phyloP scores from a whole-genome alignment of 2,329 filamentous ascomycete species.

The Cercospora nicotianae region DNA sequence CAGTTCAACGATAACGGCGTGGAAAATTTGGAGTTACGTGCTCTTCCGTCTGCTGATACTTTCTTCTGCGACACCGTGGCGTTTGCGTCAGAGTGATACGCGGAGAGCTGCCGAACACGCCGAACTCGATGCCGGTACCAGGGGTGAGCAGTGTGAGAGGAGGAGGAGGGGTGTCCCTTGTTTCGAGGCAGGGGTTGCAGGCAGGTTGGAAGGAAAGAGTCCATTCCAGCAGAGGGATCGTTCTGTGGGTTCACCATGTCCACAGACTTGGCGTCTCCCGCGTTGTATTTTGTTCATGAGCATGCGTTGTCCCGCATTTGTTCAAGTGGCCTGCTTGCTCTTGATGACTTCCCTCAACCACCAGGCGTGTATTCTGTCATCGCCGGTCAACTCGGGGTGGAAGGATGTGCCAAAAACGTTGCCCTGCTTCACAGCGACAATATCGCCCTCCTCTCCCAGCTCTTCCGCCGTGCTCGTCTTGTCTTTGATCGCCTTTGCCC shows the following conservation, averaged over 20 bases:
- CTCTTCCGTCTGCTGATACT: neutral
- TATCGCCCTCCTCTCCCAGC: conserved; percentile 62
- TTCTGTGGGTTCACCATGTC: no score
- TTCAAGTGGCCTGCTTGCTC: conserved; percentile 11
- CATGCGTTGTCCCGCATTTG: neutral
- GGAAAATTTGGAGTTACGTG: no score
- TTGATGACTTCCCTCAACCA: conserved; percentile 72
- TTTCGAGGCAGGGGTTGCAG: neutral
- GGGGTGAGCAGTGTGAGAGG: no score
- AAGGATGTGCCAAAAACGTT: conserved; percentile 96
- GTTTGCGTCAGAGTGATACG: neutral
- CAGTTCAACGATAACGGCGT: no score
- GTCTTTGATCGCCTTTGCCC: conserved; percentile 51
- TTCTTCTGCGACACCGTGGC: neutral
- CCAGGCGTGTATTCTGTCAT: conserved; percentile 88
- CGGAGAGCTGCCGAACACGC: no score
- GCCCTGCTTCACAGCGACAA: conserved; percentile 84
- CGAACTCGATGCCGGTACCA: no score
- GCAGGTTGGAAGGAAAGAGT: neutral
- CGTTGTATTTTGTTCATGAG: neutral
- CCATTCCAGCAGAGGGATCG: neutral
- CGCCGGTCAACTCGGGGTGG: conserved; percentile 87
- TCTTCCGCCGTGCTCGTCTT: conserved; percentile 50
- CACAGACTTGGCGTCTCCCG: neutral
- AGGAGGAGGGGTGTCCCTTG: no score